These are phyloP conservation scores for Chondrostereum purpureum DNA, from an alignment of 1,284 basidiomycete genomes.

Conservation along the genomic window DNA sequence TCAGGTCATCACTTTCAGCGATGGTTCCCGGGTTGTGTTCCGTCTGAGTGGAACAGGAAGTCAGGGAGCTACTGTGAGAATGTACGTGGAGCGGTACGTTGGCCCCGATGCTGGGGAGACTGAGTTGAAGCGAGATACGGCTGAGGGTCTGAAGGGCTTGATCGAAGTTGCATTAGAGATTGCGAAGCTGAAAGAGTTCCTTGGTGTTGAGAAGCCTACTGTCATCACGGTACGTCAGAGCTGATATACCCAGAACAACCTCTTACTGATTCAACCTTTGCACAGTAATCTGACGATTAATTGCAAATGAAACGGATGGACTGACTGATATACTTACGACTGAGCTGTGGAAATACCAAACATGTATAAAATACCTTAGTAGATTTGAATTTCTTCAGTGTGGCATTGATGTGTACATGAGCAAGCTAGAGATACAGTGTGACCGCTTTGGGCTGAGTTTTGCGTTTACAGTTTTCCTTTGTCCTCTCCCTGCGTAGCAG, in stretches of 20 bases:
- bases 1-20: slow-evolving; percentile 85
- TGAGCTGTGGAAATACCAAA: neutral
- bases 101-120: slow-evolving; percentile 58
- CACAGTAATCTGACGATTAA: neutral
- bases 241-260: neutral
- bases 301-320: neutral
- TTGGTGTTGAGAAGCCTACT: slow-evolving; percentile 85
- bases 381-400: neutral
- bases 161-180: slow-evolving; percentile 90
- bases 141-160: slow-evolving; percentile 87
- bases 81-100: slow-evolving; percentile 93
- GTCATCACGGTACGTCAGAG: slow-evolving; percentile 78
- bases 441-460: neutral
- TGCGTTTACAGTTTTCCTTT: slow-evolving; percentile 26
- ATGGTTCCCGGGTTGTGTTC: slow-evolving; percentile 94
- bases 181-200: slow-evolving; percentile 81
- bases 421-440: neutral
- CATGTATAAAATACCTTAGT: neutral
- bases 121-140: slow-evolving; percentile 76
- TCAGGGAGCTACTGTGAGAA: slow-evolving; percentile 88
- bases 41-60: slow-evolving; percentile 93
- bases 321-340: neutral
- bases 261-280: neutral
- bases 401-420: neutral
- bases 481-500: slow-evolving; percentile 34